A percentile compares a stretch with the other conserved stretches of the same genome.
Conservation (phyloP, 148 eudicot genomes). For the Rhododendron ferrugineum region DNA sequence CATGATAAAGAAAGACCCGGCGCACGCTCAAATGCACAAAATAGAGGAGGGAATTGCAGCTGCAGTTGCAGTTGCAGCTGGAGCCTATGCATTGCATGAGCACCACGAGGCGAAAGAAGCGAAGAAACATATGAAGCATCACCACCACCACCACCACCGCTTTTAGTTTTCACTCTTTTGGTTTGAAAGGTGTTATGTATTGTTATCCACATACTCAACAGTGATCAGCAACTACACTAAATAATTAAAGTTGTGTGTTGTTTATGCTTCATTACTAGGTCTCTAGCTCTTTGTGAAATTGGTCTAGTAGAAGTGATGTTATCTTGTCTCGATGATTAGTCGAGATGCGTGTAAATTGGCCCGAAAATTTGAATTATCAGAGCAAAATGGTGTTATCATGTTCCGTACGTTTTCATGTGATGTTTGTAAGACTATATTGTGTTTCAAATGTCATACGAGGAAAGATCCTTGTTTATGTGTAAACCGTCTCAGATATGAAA, state of each 20-base stretch:
- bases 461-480: background rate
- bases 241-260: background rate
- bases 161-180: background rate
- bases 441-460: no score
- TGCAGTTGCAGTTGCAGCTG: slow-evolving; percentile 42
- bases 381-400: no score
- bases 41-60: slow-evolving; percentile 45
- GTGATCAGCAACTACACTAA: background rate
- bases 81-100: slow-evolving; percentile 51
- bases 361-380: no score
- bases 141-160: slow-evolving; percentile 25
- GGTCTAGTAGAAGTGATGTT: background rate
- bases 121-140: slow-evolving; percentile 38
- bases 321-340: background rate
- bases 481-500: no score
- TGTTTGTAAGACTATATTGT: no score
- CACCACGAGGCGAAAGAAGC: slow-evolving; percentile 42
- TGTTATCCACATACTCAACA: background rate
- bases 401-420: no score
- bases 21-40: slow-evolving; percentile 50
- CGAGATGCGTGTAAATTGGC: no score
- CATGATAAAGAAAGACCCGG: slow-evolving; percentile 54
- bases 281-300: background rate
- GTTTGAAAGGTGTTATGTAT: no score
- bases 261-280: background rate